Evolutionary conservation across 202 grass and related monocot genomes (phyloP), one percentile per base, ranked within the genome.

Genomic region (Panicum virgatum): DNA sequence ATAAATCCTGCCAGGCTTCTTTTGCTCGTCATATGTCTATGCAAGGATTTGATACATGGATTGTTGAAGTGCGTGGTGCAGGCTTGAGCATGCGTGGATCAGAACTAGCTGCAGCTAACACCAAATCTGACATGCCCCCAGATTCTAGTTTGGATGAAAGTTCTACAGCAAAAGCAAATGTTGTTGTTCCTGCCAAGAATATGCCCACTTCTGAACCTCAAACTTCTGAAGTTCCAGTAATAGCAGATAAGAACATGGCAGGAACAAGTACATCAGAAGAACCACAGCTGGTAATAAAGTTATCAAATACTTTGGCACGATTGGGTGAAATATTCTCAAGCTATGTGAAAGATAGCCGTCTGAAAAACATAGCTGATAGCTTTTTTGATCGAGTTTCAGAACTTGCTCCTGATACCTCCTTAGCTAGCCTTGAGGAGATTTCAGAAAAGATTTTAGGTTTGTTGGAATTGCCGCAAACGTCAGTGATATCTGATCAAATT

Each of bases 11-110:
- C 16, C 86, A 98, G 96, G 92, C 92, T 79, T 98, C 96, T 80
- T 98, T 98, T 93, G 96, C 96, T 73, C 96, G 90, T 71, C 90
- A 96, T 79, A 98, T 98, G 96, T 89, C 89, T 68, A 91, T 88
- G 71, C 90, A 98, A 91, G 96, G 96, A 38, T 98, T 96, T 80
- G 96, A 98, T 88, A 98, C 92, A 64, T 98, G 96, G 96, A 89
- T 98, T 54, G 90, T 98, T 69, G 96, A 98, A 93, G 87, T 96
- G 48, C 84, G 96, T 53, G 96, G 96, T 76, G 92, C 92, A 3
- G 96, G 96, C 50, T 88, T 98, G 72, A 93, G 92, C 60, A 80
- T 76, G 74, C 90, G 86, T 58, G 81, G 61, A 73, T 80, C 89
- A 69, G 86, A 72, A 83, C 23, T 83, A 90, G 14, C 42, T 86